Percentiles rank a stretch among this genome's conserved stretches.
Conservation (phyloP, 345 rosid species). For the Salix arbutifolia region DNA sequence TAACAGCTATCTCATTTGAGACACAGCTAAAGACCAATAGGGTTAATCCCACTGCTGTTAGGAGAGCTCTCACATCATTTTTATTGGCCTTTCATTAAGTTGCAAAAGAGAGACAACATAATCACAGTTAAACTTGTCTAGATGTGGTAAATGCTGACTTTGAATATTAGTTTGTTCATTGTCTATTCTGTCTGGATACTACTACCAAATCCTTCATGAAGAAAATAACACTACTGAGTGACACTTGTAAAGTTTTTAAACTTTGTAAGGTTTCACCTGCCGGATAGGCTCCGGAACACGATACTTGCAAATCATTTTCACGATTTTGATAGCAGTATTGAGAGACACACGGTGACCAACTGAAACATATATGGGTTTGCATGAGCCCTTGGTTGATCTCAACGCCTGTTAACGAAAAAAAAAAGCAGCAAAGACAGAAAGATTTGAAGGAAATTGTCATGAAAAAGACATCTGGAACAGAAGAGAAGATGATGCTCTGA, state of each 20-base stretch:
- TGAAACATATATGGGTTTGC: constrained; percentile 74
- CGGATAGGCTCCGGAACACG: constrained; percentile 89
- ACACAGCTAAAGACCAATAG: not conserved
- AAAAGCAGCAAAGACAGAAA: not conserved
- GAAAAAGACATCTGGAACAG: not conserved
- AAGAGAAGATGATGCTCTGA: not conserved
- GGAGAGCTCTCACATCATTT: not conserved
- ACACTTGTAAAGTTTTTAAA: not conserved
- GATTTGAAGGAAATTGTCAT: not conserved
- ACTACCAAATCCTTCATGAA: not conserved
- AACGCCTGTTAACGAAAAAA: constrained; percentile 45
- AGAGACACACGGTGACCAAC: constrained; percentile 79
- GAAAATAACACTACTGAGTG: not conserved
- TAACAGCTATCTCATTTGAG: not conserved
- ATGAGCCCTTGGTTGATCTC: constrained; percentile 47
- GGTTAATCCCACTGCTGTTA: not conserved
- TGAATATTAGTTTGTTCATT: not conserved
- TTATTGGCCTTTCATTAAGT: not conserved
- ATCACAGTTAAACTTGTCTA: not conserved
- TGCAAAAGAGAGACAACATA: not conserved
- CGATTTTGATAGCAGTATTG: constrained; percentile 53
- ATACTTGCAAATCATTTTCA: constrained; percentile 64
- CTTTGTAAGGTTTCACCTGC: constrained; percentile 46
- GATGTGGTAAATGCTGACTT: not conserved
- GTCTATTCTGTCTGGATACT: not conserved